phyloP scores from a whole-genome alignment of 768 basidiomycete genomes.

The Cantharellus anzutake region DNA sequence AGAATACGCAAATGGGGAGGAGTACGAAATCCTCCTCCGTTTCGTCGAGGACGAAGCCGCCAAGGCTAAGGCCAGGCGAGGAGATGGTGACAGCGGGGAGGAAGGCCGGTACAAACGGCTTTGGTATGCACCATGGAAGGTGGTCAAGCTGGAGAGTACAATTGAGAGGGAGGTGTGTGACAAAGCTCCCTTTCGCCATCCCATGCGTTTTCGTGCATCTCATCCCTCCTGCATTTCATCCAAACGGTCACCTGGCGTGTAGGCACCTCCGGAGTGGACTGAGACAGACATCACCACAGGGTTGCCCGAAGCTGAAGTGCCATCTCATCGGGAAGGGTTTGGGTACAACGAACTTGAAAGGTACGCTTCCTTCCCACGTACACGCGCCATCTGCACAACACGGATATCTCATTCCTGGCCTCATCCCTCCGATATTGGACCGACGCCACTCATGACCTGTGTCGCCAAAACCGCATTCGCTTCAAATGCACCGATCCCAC shows the following conservation, averaged over 20 bases:
- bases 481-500: no score
- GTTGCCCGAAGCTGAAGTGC: background rate
- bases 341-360: background rate
- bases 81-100: slow-evolving; percentile 16
- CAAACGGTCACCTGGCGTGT: background rate
- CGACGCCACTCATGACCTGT: no score
- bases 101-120: slow-evolving; percentile 18
- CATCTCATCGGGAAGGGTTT: background rate
- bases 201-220: background rate
- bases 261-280: background rate
- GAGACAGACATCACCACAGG: background rate
- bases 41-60: slow-evolving; percentile 19
- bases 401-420: no score
- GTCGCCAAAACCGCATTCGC: no score
- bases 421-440: no score
- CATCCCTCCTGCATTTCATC: background rate
- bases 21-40: slow-evolving; percentile 22
- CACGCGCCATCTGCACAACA: no score
- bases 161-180: slow-evolving; percentile 16
- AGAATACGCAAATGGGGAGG: slow-evolving; percentile 13
- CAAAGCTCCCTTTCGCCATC: slow-evolving; percentile 7
- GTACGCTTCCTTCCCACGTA: no score
- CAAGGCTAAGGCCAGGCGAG: slow-evolving; percentile 9
- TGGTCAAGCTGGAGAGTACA: slow-evolving; percentile 14
- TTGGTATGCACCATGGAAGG: slow-evolving; percentile 32